Conservation (phyloP, 306 rosid species). For the Fragaria nilgerrensis region DNA sequence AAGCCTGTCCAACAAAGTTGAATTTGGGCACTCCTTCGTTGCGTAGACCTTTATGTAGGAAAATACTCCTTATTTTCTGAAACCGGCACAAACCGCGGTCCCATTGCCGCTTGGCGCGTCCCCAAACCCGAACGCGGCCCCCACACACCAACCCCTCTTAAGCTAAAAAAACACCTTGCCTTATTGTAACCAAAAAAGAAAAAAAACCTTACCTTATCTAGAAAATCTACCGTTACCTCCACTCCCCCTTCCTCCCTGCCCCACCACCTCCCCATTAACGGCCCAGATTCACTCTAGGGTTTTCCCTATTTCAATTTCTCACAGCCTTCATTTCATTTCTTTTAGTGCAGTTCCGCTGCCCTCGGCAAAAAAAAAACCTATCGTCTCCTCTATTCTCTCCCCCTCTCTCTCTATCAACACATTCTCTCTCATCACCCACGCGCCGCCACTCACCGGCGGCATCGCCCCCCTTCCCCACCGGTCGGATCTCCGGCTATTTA, state of each 20-base stretch:
- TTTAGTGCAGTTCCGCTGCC: constrained; percentile 42
- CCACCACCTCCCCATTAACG: constrained; percentile 12
- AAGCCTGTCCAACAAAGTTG: no score
- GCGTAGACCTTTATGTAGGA: no score
- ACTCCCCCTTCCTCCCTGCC: background rate
- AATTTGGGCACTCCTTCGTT: no score
- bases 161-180: background rate
- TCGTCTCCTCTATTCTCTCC: background rate
- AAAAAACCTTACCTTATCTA: constrained; percentile 3
- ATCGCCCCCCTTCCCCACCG: constrained; percentile 19
- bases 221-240: constrained; percentile 1
- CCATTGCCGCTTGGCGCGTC: background rate
- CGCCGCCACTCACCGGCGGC: constrained; percentile 52
- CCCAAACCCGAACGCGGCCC: background rate
- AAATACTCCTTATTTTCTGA: no score
- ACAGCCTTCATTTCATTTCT: background rate
- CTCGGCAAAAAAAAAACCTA: background rate
- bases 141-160: background rate
- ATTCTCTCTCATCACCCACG: constrained; percentile 17
- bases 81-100: background rate
- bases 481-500: constrained; percentile 53
- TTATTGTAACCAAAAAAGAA: background rate
- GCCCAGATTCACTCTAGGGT: constrained; percentile 43
- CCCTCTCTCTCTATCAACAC: background rate
- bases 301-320: constrained; percentile 34